Base-by-base conservation (phyloP, 2,329 filamentous ascomycete genomes). In the Monosporascus sp. region DNA sequence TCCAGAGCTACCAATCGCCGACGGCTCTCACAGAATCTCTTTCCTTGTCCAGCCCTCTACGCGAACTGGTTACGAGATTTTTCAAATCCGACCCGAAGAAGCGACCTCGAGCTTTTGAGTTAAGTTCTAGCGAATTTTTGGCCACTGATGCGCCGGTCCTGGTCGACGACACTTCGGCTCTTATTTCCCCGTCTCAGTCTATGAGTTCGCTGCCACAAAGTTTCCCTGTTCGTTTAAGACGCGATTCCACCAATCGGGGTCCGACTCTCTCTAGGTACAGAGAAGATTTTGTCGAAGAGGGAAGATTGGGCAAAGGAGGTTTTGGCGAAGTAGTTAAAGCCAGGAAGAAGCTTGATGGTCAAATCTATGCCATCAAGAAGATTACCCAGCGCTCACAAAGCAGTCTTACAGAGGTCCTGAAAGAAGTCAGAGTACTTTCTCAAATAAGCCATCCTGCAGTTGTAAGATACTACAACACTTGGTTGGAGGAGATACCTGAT, bases 311-410 rank as follows among this genome's bases (percentile, higher is more conserved):
- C 3, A 95, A 93, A 68, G 94, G 94, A 44, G 94, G 93, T 0
- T 99, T 96, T 71, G 94, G 94, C 5, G 91, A 97, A 71, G 94
- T 99, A 22, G 91, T 97, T 52, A 95, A 96, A 69, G 93, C 93
- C 3, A 84, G 93, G 35, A 96, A 96, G 70, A 96, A 94, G 72
- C 82, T 97, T 4, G 94, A 97, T 67, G 90, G 90, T 1, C 89
- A 92, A 54, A 87, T 95, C 44, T 99, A 97, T 71, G 94, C 94
- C 18, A 89, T 99, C 67, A 99, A 99, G 70, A 97, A 97, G 68
- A 94, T 99, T 57, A 90, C 86, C 1, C 89, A 94, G 61, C 86
- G 87, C 50, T 90, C 90, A 1, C 82, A 88, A 26, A 80, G 86
- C 54, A 89, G 88, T 54, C 76, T 97, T 40, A 92, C 88, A 0